Base-by-base conservation (phyloP, 176 grass and related monocot species). In the Urochloa ruziziensis region DNA sequence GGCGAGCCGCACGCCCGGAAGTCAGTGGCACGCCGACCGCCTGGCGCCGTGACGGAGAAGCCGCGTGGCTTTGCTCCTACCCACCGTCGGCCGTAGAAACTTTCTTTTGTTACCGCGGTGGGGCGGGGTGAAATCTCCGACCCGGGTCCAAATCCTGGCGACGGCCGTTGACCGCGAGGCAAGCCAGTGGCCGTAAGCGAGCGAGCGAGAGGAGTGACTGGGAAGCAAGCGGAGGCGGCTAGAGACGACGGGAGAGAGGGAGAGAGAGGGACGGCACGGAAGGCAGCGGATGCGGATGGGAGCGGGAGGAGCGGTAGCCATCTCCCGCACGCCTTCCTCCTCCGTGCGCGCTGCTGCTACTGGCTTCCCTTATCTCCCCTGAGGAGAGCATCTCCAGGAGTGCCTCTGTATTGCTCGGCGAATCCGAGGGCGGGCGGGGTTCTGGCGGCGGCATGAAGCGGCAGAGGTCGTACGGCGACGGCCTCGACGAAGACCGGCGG, bases 391-490 rank as follows among this genome's bases (percentile, higher is more conserved):
- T n/a, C n/a, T n/a, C n/a, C n/a, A n/a, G n/a, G n/a, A n/a, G n/a
- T n/a, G n/a, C n/a, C n/a, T n/a, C 39, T 40, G 39, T 9, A 32
- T 19, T 34, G 30, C 23, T 35, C 77, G 62, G 14, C 53, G 69
- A 46, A 73, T 79, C 87, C 39, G 62, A 79, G 39, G 40, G 67
- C n/a, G 23, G 39, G 39, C 39, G 36, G 40, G 37, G 67, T 44
- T 2, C 27, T 27, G 44, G n/a, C 48, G 48, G 54, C 46, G 52
- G 39, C 30, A 98, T 99, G 96, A 96, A 99, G 91, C 82, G 93
- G 34, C 89, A 86, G 80, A 93, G 93, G 88, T 89, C 93, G 25
- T 96, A 85, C 83, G 96, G 83, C 4, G 90, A 99, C 24, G 91
- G 91, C 67, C 81, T 83, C 51, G 88, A 94, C 35, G 79, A 84